Evolutionary conservation across 108 stramenopile species (phyloP).

Genomic region (Stephanodiscus triporus): DNA sequence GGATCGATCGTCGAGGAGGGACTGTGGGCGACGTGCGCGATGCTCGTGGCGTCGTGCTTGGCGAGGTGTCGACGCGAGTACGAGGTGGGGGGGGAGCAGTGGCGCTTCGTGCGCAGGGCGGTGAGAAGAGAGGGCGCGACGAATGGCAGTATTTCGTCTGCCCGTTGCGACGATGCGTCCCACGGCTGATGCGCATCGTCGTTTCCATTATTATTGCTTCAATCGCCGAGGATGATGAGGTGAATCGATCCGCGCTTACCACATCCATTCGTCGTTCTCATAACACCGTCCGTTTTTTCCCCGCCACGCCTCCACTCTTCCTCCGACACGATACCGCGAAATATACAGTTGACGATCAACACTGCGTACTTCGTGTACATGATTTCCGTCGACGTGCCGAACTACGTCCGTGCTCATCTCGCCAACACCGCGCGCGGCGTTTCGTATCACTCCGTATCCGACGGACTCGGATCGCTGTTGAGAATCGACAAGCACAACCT

Average conservation of each 20-base stretch:
- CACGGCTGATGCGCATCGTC: no score
- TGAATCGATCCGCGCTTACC: no score
- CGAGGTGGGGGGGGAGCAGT: background rate
- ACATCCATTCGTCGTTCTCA: no score
- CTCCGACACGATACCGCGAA: no score
- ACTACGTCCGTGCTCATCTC: background rate
- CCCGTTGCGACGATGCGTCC: no score
- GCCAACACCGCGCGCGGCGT: background rate
- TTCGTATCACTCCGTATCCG: background rate
- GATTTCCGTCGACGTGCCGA: background rate
- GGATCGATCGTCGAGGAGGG: slow-evolving; percentile 3
- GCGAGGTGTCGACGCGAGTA: background rate
- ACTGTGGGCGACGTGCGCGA: background rate
- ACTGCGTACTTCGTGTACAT: background rate
- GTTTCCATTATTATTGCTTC: no score
- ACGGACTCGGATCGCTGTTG: background rate
- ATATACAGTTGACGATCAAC: slow-evolving; percentile 1
- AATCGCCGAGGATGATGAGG: no score
- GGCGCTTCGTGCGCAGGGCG: background rate
- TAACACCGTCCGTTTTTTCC: no score
- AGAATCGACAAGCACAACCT: background rate
- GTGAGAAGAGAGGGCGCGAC: no score
- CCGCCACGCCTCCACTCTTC: no score
- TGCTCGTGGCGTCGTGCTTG: background rate
- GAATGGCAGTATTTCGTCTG: no score